Evolutionary conservation across 257 asterid species (phyloP), one percentile per base, ranked within the genome.

Genomic region (Hygrophila difformis): DNA sequence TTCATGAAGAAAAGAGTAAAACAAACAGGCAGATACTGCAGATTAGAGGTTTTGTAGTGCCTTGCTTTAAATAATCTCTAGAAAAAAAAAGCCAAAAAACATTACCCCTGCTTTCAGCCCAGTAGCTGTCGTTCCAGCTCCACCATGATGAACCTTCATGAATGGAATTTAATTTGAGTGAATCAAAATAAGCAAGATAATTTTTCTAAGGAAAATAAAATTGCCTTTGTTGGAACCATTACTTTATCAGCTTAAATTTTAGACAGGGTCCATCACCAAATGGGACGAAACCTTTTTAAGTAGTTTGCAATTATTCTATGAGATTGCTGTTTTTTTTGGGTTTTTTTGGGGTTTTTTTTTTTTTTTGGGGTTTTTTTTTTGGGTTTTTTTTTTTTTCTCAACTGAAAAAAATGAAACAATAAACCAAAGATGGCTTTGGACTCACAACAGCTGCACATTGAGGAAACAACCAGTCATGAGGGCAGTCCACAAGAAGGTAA

Each of bases 391-490:
- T n/a, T n/a, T n/a, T n/a, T n/a, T n/a, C n/a, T n/a, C n/a, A n/a
- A n/a, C n/a, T n/a, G n/a, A 24, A 24, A 24, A 24, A 24, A 35
- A 41, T 0, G 0, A 54, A 28, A 26, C 7, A 26, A 34, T 40
- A 44, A 21, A 39, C 24, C 20, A 47, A 48, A 13, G 39, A 45
- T 18, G 49, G 57, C 45, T 38, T 53, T 41, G 15, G 61, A 74
- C 96, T 73, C 67, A 91, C 98, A 78, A 91, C 98, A 49, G 98
- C 94, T 7, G 96, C 76, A 44, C 98, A 91, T 51, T 68, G 94
- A 65, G 96, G 89, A 70, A 91, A 91, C 62, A 91, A 60, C 98
- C 98, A 86, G 66, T 91, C 98, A 40, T 91, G 98, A 58, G 98
- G 98, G 69, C 93, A 91, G 64, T 91, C 94, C 53, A 65, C 70